Evolutionary conservation across 2,329 filamentous ascomycete genomes (phyloP).

Genomic region (Alternaria viburni): DNA sequence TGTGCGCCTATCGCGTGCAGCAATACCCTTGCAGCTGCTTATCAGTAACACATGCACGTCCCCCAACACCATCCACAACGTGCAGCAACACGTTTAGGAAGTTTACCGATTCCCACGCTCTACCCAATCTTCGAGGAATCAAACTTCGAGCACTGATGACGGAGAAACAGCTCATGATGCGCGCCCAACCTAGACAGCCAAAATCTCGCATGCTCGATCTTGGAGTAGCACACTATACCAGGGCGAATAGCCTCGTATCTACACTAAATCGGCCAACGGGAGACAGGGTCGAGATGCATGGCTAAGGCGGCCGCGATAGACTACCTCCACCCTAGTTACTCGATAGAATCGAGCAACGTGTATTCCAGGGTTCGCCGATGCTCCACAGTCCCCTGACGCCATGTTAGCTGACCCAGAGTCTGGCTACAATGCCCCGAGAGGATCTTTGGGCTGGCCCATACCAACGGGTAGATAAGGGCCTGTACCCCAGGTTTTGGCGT

Average conservation of each 20-base stretch:
- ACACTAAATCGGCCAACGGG: slow-evolving; percentile 20
- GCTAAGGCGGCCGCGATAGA: slow-evolving; percentile 35
- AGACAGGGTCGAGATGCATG: slow-evolving; percentile 20
- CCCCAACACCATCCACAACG: slow-evolving; percentile 7
- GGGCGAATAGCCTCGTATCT: slow-evolving; percentile 6
- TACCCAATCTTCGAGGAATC: not conserved
- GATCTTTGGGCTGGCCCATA: slow-evolving; percentile 19
- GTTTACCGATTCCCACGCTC: not conserved
- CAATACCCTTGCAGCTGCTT: slow-evolving; percentile 24
- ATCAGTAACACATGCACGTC: slow-evolving; percentile 28
- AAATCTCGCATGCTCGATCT: not conserved
- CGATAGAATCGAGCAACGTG: slow-evolving; percentile 46
- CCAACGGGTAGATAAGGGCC: slow-evolving; percentile 41
- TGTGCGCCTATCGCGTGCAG: slow-evolving; percentile 11
- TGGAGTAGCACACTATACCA: not conserved
- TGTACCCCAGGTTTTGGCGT: slow-evolving; percentile 45
- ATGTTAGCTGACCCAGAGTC: slow-evolving; percentile 22
- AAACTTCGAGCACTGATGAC: not conserved
- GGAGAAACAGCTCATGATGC: not conserved
- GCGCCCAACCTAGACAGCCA: not conserved
- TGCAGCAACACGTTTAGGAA: slow-evolving; percentile 3
- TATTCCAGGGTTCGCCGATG: slow-evolving; percentile 17
- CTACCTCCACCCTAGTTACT: slow-evolving; percentile 23
- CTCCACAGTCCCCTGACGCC: slow-evolving; percentile 27
- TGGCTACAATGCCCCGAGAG: slow-evolving; percentile 8